Evolutionary conservation across 2,329 filamentous ascomycete genomes (phyloP).

Genomic region (Coniochaeta pulveracea): DNA sequence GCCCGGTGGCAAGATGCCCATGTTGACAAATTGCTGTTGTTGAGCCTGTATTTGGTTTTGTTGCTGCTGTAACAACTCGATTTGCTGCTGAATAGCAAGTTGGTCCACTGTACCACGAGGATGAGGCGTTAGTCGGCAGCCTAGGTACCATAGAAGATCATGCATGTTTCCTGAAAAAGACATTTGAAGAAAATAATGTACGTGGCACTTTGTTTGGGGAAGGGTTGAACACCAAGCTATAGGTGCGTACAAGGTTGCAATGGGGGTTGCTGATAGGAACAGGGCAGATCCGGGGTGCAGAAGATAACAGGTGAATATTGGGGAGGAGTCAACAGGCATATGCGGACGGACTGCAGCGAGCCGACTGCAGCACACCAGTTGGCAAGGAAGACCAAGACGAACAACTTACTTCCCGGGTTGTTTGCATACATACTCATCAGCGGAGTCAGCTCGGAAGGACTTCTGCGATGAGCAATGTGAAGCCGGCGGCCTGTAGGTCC

Average conservation of each 20-base stretch:
- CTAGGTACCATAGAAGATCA: too few relatives aligned
- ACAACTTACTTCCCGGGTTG: conserved; percentile 50
- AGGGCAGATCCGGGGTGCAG: too few relatives aligned
- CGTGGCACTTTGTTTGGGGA: too few relatives aligned
- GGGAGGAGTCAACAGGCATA: too few relatives aligned
- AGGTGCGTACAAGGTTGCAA: too few relatives aligned
- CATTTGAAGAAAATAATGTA: too few relatives aligned
- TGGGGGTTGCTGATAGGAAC: too few relatives aligned
- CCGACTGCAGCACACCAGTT: conserved; percentile 3
- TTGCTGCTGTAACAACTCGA: conserved; percentile 92
- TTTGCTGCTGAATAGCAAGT: conserved; percentile 94
- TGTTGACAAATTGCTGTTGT: conserved; percentile 94
- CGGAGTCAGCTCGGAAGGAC: conserved; percentile 92
- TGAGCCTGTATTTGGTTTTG: conserved; percentile 95
- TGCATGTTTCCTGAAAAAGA: too few relatives aligned
- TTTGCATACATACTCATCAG: conserved; percentile 84
- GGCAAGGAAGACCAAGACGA: conserved; percentile 7
- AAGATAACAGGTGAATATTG: too few relatives aligned
- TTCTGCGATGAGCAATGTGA: conserved; percentile 94
- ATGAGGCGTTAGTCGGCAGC: too few relatives aligned
- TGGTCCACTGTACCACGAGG: conserved; percentile 94
- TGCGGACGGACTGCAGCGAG: too few relatives aligned
- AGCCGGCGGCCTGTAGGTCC: conserved; percentile 80
- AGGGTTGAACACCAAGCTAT: too few relatives aligned
- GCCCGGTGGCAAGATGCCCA: conserved; percentile 84